Conservation (phyloP, 1,284 basidiomycete genomes). For the Schizophyllum amplum region DNA sequence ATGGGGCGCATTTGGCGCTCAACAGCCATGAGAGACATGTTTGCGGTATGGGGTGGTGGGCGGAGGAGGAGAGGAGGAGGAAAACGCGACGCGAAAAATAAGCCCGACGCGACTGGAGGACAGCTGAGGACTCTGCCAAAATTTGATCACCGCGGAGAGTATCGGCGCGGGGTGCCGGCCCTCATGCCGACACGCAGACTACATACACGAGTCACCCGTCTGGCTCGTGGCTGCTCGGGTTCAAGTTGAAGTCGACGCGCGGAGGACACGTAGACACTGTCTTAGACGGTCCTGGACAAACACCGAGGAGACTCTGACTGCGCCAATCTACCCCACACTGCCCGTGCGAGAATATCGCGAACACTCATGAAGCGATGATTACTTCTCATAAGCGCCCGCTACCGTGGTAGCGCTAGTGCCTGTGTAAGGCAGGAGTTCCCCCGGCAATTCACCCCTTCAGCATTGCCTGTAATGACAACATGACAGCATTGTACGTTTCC, state of each 20-base stretch:
- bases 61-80: background rate
- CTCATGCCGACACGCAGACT: no score
- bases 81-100: background rate
- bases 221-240: background rate
- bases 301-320: background rate
- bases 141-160: background rate
- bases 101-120: background rate
- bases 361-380: background rate
- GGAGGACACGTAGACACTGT: background rate
- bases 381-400: background rate
- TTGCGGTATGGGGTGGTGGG: constrained; percentile 1
- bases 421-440: background rate
- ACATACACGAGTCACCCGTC: no score
- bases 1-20: constrained; percentile 76
- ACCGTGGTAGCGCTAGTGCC: background rate
- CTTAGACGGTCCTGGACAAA: background rate
- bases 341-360: background rate
- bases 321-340: background rate
- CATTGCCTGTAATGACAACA: constrained; percentile 54
- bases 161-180: background rate
- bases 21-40: constrained; percentile 44
- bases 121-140: background rate
- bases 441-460: constrained; percentile 7
- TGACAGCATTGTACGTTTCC: constrained; percentile 54
- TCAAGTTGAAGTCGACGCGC: background rate